phyloP scores from a whole-genome alignment of 1,139 yeast species.

The Debaryomyces singareniensis region DNA sequence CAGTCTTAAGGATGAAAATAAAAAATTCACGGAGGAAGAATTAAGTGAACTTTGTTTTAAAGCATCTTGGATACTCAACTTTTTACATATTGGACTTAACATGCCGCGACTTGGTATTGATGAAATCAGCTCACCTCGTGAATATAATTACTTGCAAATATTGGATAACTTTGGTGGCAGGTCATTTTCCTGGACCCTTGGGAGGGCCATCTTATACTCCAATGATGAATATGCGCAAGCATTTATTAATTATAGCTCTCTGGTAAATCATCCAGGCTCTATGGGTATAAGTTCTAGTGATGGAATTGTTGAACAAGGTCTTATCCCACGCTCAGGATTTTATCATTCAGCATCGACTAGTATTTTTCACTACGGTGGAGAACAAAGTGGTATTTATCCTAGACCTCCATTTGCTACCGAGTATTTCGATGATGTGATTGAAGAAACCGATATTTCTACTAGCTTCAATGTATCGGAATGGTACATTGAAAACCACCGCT shows the following conservation, averaged over 20 bases:
- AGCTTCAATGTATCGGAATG: conserved; percentile 28
- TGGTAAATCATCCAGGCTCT: conserved; percentile 3
- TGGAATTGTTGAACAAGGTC: conserved; percentile 7
- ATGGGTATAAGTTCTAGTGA: conserved; percentile 1
- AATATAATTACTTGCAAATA: conserved; percentile 48
- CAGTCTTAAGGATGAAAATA: conserved; percentile 17
- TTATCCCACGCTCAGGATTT: conserved; percentile 32
- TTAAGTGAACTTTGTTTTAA: conserved; percentile 55
- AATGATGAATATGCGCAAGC: conserved; percentile 41
- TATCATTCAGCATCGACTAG: conserved; percentile 44
- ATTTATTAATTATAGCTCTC: conserved; percentile 22
- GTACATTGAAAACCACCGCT: conserved; percentile 44
- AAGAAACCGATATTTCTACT: conserved; percentile 24
- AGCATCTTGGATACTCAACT: conserved; percentile 65
- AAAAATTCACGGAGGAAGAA: conserved; percentile 30
- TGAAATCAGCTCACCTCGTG: conserved; percentile 17
- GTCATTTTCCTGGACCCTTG: conserved; percentile 79
- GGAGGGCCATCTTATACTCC: conserved; percentile 66
- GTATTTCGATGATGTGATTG: conserved; percentile 20
- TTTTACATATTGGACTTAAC: conserved; percentile 68
- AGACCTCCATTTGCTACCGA: conserved; percentile 38
- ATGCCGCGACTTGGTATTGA: conserved; percentile 56
- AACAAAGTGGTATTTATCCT: conserved; percentile 33
- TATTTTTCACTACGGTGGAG: conserved; percentile 48
- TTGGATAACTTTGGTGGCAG: conserved; percentile 59